Conservation (phyloP, 768 basidiomycete species). For the Amanita exitialis region DNA sequence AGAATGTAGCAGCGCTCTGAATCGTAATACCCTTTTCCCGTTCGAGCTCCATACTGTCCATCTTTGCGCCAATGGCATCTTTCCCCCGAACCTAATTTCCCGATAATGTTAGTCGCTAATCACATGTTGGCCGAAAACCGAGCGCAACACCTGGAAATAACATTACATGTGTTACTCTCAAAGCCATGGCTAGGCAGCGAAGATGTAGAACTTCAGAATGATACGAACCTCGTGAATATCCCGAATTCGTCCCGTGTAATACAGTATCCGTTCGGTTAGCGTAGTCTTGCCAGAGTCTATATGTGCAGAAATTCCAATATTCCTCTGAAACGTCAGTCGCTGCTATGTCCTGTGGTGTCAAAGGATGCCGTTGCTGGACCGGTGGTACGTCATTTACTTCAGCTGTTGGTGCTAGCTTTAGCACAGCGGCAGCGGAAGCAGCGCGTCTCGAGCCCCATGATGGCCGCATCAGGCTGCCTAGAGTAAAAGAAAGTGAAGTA, state of each 20-base stretch:
- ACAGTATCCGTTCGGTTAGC: conserved; percentile 90
- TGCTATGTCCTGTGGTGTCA: conserved; percentile 56
- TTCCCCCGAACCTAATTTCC: conserved; percentile 70
- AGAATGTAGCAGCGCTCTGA: conserved; percentile 97
- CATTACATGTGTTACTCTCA: neutral
- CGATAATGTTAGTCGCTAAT: conserved; percentile 2
- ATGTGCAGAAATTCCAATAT: conserved; percentile 94
- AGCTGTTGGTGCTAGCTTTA: conserved; percentile 21
- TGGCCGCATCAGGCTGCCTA: neutral
- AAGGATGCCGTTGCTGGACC: conserved; percentile 27
- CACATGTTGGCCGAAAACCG: neutral
- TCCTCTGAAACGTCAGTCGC: conserved; percentile 73
- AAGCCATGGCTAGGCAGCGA: conserved; percentile 10
- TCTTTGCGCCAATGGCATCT: conserved; percentile 96
- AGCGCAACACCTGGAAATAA: neutral
- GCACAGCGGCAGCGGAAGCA: conserved; percentile 35
- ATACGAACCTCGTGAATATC: conserved; percentile 89
- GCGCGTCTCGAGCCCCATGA: conserved; percentile 18
- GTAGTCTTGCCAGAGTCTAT: conserved; percentile 99
- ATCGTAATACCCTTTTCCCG: conserved; percentile 99
- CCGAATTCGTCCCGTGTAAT: conserved; percentile 90
- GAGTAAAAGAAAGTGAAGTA: neutral
- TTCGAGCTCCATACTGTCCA: conserved; percentile 99
- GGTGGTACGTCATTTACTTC: conserved; percentile 13
- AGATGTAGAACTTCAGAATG: neutral